phyloP scores from a whole-genome alignment of 129 eudicot species.

The Heracleum sosnowskyi region DNA sequence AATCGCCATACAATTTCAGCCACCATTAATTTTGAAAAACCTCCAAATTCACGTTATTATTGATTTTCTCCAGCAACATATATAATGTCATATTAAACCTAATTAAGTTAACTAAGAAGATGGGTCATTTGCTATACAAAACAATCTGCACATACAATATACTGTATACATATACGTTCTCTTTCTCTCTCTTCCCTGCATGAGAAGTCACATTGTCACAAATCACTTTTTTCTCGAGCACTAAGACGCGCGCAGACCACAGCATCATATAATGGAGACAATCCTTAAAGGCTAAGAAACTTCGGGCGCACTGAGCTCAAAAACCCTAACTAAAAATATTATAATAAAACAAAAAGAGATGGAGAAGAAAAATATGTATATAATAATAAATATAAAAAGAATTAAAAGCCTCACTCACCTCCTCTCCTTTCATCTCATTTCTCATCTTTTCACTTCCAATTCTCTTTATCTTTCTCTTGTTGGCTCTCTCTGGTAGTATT shows the following conservation, averaged over 20 bases:
- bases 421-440: slow-evolving; percentile 18
- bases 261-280: slow-evolving; percentile 4
- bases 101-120: neutral
- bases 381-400: neutral
- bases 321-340: slow-evolving; percentile 44
- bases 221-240: slow-evolving; percentile 24
- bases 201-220: slow-evolving; percentile 14
- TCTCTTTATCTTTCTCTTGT: slow-evolving; percentile 16
- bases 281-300: slow-evolving; percentile 68
- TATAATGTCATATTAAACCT: no score
- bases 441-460: slow-evolving; percentile 16
- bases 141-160: no score
- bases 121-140: no score
- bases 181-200: slow-evolving; percentile 1
- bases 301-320: slow-evolving; percentile 38
- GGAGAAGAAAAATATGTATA: slow-evolving; percentile 15
- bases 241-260: slow-evolving; percentile 24
- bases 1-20: no score
- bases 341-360: slow-evolving; percentile 32
- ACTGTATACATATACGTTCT: neutral
- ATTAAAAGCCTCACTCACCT: slow-evolving; percentile 14
- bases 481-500: slow-evolving; percentile 21
- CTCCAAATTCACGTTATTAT: no score
- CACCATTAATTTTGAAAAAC: no score
- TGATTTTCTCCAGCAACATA: no score